Conservation (phyloP, 1,139 yeast species). For the Suhomyces ambrosiae region DNA sequence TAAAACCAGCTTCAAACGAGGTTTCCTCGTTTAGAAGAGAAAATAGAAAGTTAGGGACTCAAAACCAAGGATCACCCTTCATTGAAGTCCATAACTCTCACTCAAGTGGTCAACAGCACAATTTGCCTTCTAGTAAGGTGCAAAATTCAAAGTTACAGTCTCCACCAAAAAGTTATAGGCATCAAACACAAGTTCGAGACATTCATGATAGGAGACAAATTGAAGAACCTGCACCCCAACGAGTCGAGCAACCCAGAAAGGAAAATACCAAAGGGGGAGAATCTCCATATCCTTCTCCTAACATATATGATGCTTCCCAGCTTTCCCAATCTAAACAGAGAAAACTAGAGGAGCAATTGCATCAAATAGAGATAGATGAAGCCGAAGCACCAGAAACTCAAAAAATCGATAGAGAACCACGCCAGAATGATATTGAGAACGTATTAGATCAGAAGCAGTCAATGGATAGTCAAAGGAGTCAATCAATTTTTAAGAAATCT, state of each 20-base stretch:
- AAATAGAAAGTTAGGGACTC: neutral
- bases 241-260: too few relatives aligned
- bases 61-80: neutral
- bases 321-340: constrained; percentile 2
- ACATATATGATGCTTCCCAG: constrained; percentile 4
- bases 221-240: neutral
- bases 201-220: neutral
- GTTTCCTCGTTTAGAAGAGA: neutral
- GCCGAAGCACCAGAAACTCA: neutral
- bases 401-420: neutral
- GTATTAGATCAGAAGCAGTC: constrained; percentile 5
- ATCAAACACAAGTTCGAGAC: constrained; percentile 7
- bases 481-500: constrained; percentile 6
- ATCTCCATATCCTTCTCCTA: constrained; percentile 15
- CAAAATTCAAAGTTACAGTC: constrained; percentile 6
- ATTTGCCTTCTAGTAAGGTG: neutral
- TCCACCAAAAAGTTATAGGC: constrained; percentile 15
- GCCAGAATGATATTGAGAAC: constrained; percentile 1
- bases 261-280: too few relatives aligned
- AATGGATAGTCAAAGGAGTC: constrained; percentile 7
- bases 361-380: constrained; percentile 7
- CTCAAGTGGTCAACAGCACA: neutral
- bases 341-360: constrained; percentile 5
- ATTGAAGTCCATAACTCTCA: neutral
- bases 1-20: neutral